These are phyloP conservation scores for Rhodotorula sp. DNA, from an alignment of 1,284 basidiomycete species.

Conservation along the genomic window DNA sequence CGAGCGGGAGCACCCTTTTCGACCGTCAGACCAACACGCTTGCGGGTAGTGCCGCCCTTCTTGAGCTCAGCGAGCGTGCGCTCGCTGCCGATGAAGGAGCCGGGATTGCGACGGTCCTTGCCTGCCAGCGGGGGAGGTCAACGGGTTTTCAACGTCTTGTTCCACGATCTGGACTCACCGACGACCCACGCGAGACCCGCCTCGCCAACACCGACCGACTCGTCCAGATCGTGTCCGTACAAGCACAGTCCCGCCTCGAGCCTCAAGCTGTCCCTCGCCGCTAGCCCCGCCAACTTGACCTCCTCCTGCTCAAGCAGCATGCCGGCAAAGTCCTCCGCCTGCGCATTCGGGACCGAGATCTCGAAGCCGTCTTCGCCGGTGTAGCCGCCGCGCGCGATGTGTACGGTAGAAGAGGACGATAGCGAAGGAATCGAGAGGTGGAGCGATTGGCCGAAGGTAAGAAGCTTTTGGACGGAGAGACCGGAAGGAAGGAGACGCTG, in stretches of 20 bases:
- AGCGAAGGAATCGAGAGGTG: slow-evolving; percentile 65
- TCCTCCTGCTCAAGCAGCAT: slow-evolving; percentile 49
- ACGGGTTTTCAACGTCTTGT: slow-evolving; percentile 1
- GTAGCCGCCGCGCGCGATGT: slow-evolving; percentile 94
- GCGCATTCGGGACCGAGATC: slow-evolving; percentile 51
- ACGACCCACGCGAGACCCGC: slow-evolving; percentile 91
- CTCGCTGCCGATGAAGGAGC: slow-evolving; percentile 76
- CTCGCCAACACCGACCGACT: slow-evolving; percentile 73
- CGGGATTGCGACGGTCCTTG: slow-evolving; percentile 69
- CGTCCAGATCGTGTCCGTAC: slow-evolving; percentile 91
- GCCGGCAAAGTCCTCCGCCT: slow-evolving; percentile 21
- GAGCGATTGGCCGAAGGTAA: slow-evolving; percentile 77
- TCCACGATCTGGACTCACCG: slow-evolving; percentile 54
- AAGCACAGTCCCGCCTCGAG: slow-evolving; percentile 98
- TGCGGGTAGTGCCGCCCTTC: slow-evolving; percentile 66
- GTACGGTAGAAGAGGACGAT: slow-evolving; percentile 62
- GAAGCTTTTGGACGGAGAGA: slow-evolving; percentile 56
- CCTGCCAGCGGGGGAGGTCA: slow-evolving; percentile 51
- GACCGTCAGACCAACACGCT: slow-evolving; percentile 80
- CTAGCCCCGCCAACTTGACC: slow-evolving; percentile 84
- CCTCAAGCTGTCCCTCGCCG: slow-evolving; percentile 86
- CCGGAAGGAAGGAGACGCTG: slow-evolving; percentile 67
- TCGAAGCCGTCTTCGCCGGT: slow-evolving; percentile 99
- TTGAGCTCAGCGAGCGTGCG: slow-evolving; percentile 76
- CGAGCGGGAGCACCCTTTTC: slow-evolving; percentile 79